Evolutionary conservation across 495 filamentous ascomycete species (phyloP).

Genomic region (Podospora pseudoanserina): DNA sequence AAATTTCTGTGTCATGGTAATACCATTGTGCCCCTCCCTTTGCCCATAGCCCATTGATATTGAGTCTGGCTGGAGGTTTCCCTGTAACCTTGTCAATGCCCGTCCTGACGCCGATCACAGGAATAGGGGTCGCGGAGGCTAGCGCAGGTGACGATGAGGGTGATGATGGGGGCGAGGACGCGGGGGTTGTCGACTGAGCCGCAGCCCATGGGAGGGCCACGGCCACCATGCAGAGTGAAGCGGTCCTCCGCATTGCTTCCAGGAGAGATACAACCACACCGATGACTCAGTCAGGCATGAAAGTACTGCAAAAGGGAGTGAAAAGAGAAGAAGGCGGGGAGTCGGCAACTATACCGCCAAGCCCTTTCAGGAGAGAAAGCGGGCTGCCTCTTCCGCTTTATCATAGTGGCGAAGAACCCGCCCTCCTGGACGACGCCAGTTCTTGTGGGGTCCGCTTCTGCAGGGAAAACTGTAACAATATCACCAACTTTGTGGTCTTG

Average conservation of each 20-base stretch:
- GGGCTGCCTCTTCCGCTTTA: conserved; percentile 16
- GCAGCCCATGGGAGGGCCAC: conserved; percentile 15
- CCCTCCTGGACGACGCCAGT: not conserved
- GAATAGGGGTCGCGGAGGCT: conserved; percentile 21
- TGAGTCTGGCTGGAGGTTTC: conserved; percentile 33
- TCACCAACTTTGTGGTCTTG: conserved; percentile 29
- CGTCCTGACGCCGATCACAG: conserved; percentile 35
- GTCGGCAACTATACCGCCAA: conserved; percentile 12
- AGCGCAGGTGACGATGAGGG: not conserved
- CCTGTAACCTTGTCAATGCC: conserved; percentile 37
- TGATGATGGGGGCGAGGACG: conserved; percentile 10
- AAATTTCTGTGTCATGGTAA: conserved; percentile 10
- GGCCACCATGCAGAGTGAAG: conserved; percentile 9
- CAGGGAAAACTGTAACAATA: conserved; percentile 23
- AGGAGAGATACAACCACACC: conserved; percentile 12
- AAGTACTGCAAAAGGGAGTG: not conserved
- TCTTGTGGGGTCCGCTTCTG: not conserved
- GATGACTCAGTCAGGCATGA: conserved; percentile 12
- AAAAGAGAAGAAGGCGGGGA: not conserved
- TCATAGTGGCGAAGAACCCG: conserved; percentile 9
- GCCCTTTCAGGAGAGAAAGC: not conserved
- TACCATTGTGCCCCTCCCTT: conserved; percentile 42
- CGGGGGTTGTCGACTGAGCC: not conserved
- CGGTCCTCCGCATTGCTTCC: conserved; percentile 18
- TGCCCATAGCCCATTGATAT: conserved; percentile 38